These are phyloP conservation scores for Chaetomium globosum DNA, from an alignment of 2,329 filamentous ascomycete genomes.

Conservation along the genomic window DNA sequence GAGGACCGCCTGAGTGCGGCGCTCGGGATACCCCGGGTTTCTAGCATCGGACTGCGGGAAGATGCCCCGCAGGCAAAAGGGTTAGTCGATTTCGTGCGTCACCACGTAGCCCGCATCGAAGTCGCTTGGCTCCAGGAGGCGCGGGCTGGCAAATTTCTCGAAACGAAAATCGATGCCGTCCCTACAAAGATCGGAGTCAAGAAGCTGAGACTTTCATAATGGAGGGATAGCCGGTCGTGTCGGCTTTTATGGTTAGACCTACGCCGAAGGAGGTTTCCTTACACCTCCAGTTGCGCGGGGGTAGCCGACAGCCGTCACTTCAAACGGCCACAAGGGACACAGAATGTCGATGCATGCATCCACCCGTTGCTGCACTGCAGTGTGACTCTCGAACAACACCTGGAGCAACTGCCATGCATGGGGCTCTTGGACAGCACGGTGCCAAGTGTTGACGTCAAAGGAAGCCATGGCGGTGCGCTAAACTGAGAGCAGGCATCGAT, in stretches of 20 bases:
- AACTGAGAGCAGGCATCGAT: not conserved
- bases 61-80: slow-evolving; percentile 60
- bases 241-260: not conserved
- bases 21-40: slow-evolving; percentile 65
- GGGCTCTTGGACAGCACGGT: not conserved
- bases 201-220: slow-evolving; percentile 38
- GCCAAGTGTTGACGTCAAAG: not conserved
- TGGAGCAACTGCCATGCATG: not conserved
- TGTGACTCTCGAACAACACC: not conserved
- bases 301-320: not conserved
- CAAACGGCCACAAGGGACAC: not conserved
- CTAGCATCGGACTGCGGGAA: slow-evolving; percentile 62
- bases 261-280: not conserved
- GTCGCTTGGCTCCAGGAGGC: slow-evolving; percentile 60
- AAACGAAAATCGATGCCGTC: slow-evolving; percentile 53
- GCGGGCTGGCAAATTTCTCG: slow-evolving; percentile 45
- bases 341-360: not conserved
- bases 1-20: slow-evolving; percentile 60
- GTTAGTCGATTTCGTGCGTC: slow-evolving; percentile 58
- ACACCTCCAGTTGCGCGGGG: not conserved
- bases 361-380: not conserved
- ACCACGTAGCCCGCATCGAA: slow-evolving; percentile 55
- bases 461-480: not conserved
- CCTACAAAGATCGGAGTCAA: slow-evolving; percentile 47
- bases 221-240: not conserved